Evolutionary conservation across 108 stramenopile species (phyloP), one percentile per base, ranked within the genome.

Genomic region (Stephanodiscus minutulus): DNA sequence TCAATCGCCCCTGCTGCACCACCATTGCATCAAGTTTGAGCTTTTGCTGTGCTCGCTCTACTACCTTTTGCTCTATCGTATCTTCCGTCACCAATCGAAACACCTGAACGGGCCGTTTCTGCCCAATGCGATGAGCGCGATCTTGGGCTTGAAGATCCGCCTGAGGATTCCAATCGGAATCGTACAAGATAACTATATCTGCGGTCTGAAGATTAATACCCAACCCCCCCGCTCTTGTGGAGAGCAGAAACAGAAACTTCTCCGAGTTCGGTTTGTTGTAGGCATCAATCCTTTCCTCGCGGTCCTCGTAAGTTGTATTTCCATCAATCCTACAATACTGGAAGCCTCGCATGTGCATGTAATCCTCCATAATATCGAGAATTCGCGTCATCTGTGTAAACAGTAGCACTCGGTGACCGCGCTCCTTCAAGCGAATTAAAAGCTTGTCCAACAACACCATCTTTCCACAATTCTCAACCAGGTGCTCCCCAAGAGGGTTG

Each of bases 11-110:
- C 65, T 94, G 93, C 73, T 99, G 98, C 46, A 99, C 97, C 61
- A 99, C 98, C 90, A 98, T 98, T 17, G 98, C 98, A 82, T 99
- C 99, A 27, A 99, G 95, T 73, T 99, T 98, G 22, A 99, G 96
- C 86, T 99, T 99, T 64, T 98, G 92, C 70, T 98, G 97, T 13
- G 99, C 99, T 50, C 99, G 93, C 81, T 99, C 98, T 9, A 99
- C 97, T 61, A 99, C 96, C 74, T 98, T 98, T 82, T 99, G 97
- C 81, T 99, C 99, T 25, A 99, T 89, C 7, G 98, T 98, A 67
- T 97, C 91, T 77, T 98, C 97, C 2, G 97, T 96, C 18, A 99
- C 95, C 24, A 99, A 85, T 13, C 99, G 93, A 81, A 96, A 99
- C 7, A 99, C 95, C 52, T 87, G 87, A 22, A 99, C 99, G 2